phyloP scores from a whole-genome alignment of 164 flowering plant species.

The Kingdonia uniflora region DNA sequence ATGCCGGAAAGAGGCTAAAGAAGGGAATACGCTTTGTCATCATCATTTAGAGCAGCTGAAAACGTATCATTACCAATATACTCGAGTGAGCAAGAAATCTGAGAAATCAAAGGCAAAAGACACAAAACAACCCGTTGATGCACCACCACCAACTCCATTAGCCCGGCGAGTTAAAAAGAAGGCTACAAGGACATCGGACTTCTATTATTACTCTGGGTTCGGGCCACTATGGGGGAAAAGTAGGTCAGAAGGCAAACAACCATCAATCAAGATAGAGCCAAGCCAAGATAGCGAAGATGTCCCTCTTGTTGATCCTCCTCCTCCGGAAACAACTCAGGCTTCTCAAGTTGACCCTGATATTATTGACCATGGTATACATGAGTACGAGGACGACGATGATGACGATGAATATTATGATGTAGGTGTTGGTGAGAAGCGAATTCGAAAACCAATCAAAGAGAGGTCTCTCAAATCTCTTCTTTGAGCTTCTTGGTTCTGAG shows the following conservation, averaged over 20 bases:
- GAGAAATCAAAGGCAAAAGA: background rate
- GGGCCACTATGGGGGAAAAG: slow-evolving; percentile 7
- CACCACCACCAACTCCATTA: no score
- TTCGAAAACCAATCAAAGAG: slow-evolving; percentile 9
- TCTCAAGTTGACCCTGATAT: background rate
- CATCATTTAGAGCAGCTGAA: slow-evolving; percentile 21
- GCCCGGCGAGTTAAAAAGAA: no score
- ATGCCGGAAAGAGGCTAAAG: slow-evolving; percentile 21
- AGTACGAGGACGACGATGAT: background rate
- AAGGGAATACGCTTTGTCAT: slow-evolving; percentile 25
- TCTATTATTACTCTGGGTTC: slow-evolving; percentile 57
- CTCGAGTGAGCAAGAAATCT: slow-evolving; percentile 1
- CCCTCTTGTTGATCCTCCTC: background rate
- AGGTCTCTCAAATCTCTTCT: slow-evolving; percentile 36
- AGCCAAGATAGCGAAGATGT: background rate
- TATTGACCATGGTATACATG: background rate
- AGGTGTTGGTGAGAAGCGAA: background rate
- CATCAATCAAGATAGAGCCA: no score
- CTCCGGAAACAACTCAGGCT: background rate
- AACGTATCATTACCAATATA: slow-evolving; percentile 7
- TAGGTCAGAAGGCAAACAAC: background rate
- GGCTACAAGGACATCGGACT: slow-evolving; percentile 22
- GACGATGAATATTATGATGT: background rate
- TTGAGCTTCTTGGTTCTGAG: slow-evolving; percentile 16
- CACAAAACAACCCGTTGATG: background rate